Evolutionary conservation across 2,329 filamentous ascomycete genomes (phyloP).

Genomic region (Malbranchea zuffiana): DNA sequence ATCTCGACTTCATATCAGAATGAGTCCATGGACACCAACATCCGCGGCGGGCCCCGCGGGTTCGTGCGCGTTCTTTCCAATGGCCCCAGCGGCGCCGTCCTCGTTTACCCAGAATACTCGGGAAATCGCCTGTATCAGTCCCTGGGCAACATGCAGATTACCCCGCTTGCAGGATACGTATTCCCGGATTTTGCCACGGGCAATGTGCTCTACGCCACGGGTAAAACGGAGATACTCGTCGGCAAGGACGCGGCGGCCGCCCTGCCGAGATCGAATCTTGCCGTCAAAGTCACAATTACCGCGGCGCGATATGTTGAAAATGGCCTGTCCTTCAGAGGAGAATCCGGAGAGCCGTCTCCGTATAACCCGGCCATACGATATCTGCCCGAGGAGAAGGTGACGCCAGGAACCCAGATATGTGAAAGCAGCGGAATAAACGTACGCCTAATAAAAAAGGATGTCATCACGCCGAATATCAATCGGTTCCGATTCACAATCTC

Average conservation of each 20-base stretch:
- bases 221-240: slow-evolving; percentile 54
- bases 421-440: slow-evolving; percentile 33
- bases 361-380: slow-evolving; percentile 68
- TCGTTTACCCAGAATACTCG: slow-evolving; percentile 74
- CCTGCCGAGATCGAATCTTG: slow-evolving; percentile 61
- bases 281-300: slow-evolving; percentile 54
- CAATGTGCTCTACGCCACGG: slow-evolving; percentile 64
- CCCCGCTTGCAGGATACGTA: slow-evolving; percentile 56
- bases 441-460: slow-evolving; percentile 47
- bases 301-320: slow-evolving; percentile 52
- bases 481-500: slow-evolving; percentile 51
- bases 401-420: slow-evolving; percentile 13
- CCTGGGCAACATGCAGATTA: slow-evolving; percentile 61
- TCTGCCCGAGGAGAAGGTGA: slow-evolving; percentile 47
- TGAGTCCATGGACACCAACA: slow-evolving; percentile 70
- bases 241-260: slow-evolving; percentile 51
- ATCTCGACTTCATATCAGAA: slow-evolving; percentile 54
- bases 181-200: slow-evolving; percentile 66
- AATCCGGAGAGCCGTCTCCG: slow-evolving; percentile 50
- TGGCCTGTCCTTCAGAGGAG: slow-evolving; percentile 58
- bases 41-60: slow-evolving; percentile 62
- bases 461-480: slow-evolving; percentile 55
- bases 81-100: slow-evolving; percentile 32
- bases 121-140: slow-evolving; percentile 78
- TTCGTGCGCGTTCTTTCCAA: slow-evolving; percentile 61